Evolutionary conservation across 2,329 filamentous ascomycete species (phyloP).

Genomic region (Neofusicoccum laricinum): DNA sequence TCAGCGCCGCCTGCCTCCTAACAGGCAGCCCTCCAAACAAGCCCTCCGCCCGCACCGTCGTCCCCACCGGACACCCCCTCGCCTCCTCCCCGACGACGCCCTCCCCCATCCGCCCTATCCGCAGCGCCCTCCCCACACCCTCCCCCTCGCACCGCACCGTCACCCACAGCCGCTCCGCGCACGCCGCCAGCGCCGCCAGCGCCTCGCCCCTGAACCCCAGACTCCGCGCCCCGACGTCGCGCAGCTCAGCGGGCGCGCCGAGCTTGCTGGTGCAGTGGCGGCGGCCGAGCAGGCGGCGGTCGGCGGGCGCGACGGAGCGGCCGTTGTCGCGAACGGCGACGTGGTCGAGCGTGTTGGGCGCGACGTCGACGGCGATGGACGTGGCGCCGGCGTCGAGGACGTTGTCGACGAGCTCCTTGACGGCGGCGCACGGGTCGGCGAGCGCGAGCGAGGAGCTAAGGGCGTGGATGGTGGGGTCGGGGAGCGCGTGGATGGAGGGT

Average conservation of each 20-base stretch:
- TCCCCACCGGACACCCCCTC: constrained; percentile 60
- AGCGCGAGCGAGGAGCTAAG: constrained; percentile 63
- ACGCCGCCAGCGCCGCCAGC: constrained; percentile 63
- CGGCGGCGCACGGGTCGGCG: constrained; percentile 57
- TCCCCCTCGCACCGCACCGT: constrained; percentile 64
- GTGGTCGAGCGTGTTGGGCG: constrained; percentile 64
- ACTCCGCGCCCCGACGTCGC: constrained; percentile 53
- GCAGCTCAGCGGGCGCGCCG: constrained; percentile 60
- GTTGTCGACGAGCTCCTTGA: constrained; percentile 79
- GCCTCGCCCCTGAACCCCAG: constrained; percentile 78
- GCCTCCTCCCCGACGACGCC: constrained; percentile 30
- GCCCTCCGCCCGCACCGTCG: constrained; percentile 59
- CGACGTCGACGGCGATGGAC: constrained; percentile 62
- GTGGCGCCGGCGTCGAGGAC: constrained; percentile 69
- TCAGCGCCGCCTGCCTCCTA: constrained; percentile 57
- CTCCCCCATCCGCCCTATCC: constrained; percentile 51
- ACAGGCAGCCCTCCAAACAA: constrained; percentile 64
- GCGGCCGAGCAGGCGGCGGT: constrained; percentile 64
- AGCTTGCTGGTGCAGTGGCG: constrained; percentile 75
- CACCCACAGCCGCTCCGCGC: constrained; percentile 53
- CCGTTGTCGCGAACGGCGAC: constrained; percentile 67
- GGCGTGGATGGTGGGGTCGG: constrained; percentile 46
- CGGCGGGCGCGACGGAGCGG: constrained; percentile 62
- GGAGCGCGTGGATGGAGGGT: constrained; percentile 30
- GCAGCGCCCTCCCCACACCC: constrained; percentile 53